These are phyloP conservation scores for Mycena capillaripes DNA, from an alignment of 768 basidiomycete species.

Conservation along the genomic window DNA sequence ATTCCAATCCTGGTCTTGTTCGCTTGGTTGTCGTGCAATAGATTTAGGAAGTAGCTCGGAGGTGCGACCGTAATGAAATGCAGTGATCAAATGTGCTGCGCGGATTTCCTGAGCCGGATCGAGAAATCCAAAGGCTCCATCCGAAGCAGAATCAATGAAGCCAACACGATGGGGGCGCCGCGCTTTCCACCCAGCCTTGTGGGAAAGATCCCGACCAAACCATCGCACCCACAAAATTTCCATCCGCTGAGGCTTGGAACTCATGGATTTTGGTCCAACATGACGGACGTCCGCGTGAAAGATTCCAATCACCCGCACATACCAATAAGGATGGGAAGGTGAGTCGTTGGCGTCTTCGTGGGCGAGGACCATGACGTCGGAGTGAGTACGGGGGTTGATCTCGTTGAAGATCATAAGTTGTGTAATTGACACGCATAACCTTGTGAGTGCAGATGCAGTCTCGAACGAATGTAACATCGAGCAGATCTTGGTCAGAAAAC, in stretches of 20 bases:
- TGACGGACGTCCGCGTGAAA: conserved; percentile 46
- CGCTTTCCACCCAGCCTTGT: conserved; percentile 24
- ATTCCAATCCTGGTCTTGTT: conserved; percentile 44
- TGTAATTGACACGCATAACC: conserved; percentile 50
- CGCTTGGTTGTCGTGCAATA: conserved; percentile 23
- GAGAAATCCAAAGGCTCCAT: conserved; percentile 50
- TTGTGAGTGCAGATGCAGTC: conserved; percentile 42
- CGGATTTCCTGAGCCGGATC: conserved; percentile 50
- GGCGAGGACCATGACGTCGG: conserved; percentile 50
- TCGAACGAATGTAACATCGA: conserved; percentile 38
- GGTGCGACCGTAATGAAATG: conserved; percentile 43
- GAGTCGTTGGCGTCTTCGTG: conserved; percentile 36
- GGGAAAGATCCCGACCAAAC: conserved; percentile 35
- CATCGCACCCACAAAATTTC: conserved; percentile 47
- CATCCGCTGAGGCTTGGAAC: conserved; percentile 26
- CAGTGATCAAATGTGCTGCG: conserved; percentile 51
- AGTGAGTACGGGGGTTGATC: conserved; percentile 50
- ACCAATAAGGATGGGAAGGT: conserved; percentile 48
- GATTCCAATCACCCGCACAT: conserved; percentile 47
- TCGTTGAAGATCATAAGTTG: conserved; percentile 49
- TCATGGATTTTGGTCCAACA: background rate
- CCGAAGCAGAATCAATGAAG: conserved; percentile 41
- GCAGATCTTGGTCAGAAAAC: conserved; percentile 22
- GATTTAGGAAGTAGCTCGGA: conserved; percentile 38
- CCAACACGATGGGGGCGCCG: conserved; percentile 37